These are phyloP conservation scores for Kurtzmaniella fragi DNA, from an alignment of 805 yeast genomes.

Conservation along the genomic window DNA sequence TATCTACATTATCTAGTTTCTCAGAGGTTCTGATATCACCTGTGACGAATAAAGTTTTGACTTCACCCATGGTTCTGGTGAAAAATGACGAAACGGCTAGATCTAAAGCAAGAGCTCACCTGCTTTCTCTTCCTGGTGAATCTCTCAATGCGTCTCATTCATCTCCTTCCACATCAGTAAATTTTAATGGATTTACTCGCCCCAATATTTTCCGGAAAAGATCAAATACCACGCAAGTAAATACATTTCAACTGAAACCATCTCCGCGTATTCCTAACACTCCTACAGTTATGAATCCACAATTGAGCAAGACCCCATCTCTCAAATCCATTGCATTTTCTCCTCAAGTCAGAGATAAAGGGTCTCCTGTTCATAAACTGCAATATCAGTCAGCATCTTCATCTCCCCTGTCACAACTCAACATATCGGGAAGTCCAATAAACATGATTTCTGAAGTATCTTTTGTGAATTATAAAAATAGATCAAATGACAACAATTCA, in stretches of 20 bases:
- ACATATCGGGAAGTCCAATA: background rate
- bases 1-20: slow-evolving; percentile 1
- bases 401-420: background rate
- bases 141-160: slow-evolving; percentile 1
- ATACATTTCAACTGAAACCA: slow-evolving; percentile 3
- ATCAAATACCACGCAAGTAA: slow-evolving; percentile 14
- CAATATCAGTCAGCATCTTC: background rate
- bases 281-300: slow-evolving; percentile 12
- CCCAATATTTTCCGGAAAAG: slow-evolving; percentile 12
- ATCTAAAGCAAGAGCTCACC: slow-evolving; percentile 20
- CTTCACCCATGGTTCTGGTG: slow-evolving; percentile 29
- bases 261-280: slow-evolving; percentile 2
- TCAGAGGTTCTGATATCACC: slow-evolving; percentile 7
- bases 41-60: slow-evolving; percentile 18
- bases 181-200: background rate
- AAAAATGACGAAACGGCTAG: slow-evolving; percentile 3
- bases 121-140: slow-evolving; percentile 25
- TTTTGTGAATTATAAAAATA: too few relatives aligned
- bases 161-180: slow-evolving; percentile 3
- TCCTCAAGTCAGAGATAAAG: slow-evolving; percentile 22
- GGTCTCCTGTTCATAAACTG: background rate
- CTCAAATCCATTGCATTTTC: slow-evolving; percentile 35
- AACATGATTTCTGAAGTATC: background rate
- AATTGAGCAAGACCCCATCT: slow-evolving; percentile 25
- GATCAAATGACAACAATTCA: background rate